These are phyloP conservation scores for Kluyveromyces wickerhamii DNA, from an alignment of 805 yeast genomes.

Conservation along the genomic window DNA sequence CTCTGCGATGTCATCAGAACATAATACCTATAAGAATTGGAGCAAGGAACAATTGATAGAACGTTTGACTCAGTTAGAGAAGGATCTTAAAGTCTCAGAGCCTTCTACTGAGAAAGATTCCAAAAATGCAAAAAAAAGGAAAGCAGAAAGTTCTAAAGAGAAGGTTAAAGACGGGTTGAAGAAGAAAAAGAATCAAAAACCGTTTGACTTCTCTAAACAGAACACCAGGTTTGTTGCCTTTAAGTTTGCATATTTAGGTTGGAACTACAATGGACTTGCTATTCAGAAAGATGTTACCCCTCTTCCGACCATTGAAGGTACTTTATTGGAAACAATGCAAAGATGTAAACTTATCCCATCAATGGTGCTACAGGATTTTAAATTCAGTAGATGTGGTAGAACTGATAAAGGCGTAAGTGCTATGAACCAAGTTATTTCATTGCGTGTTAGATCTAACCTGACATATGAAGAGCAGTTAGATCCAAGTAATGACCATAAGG, in stretches of 20 bases:
- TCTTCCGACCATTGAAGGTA: constrained; percentile 80
- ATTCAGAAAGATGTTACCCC: constrained; percentile 68
- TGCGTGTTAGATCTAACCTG: constrained; percentile 64
- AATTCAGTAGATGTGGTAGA: constrained; percentile 87
- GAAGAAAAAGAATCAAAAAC: constrained; percentile 31
- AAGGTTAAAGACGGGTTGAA: constrained; percentile 6
- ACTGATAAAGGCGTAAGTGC: constrained; percentile 98
- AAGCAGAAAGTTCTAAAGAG: constrained; percentile 5
- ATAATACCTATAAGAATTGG: constrained; percentile 48
- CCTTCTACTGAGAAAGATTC: not conserved
- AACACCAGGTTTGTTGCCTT: constrained; percentile 66
- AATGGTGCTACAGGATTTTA: constrained; percentile 51
- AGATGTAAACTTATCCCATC: constrained; percentile 58
- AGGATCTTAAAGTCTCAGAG: constrained; percentile 1
- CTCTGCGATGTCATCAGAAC: constrained; percentile 6
- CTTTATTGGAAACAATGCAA: constrained; percentile 61
- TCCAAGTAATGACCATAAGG: constrained; percentile 51
- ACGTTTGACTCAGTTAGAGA: constrained; percentile 50
- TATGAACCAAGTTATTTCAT: constrained; percentile 84
- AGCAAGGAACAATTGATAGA: constrained; percentile 54
- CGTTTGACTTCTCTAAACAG: constrained; percentile 60
- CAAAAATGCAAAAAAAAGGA: constrained; percentile 7
- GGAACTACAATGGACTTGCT: constrained; percentile 91
- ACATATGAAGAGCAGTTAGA: constrained; percentile 52
- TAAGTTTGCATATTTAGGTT: constrained; percentile 81